A percentile compares a stretch with the other conserved stretches of the same genome.
Conservation (phyloP, 805 yeast genomes). For the Candida easanensis region DNA sequence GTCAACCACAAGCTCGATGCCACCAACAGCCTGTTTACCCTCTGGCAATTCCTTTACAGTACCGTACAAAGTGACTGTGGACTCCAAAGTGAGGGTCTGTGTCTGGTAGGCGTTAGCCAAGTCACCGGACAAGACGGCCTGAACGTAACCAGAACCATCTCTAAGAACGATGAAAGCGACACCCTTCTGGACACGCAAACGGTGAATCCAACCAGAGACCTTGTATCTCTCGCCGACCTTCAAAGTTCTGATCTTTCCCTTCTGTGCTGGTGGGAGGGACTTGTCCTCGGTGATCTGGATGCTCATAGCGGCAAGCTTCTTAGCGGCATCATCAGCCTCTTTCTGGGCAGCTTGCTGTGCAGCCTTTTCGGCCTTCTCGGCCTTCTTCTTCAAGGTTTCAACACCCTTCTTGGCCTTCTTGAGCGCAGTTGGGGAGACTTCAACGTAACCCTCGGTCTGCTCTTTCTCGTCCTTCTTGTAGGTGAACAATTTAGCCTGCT, state of each 20-base stretch:
- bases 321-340: slow-evolving; percentile 69
- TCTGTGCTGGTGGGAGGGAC: slow-evolving; percentile 65
- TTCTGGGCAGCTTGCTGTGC: slow-evolving; percentile 50
- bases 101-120: slow-evolving; percentile 89
- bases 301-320: slow-evolving; percentile 74
- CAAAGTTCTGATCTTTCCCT: slow-evolving; percentile 53
- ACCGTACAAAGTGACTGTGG: slow-evolving; percentile 81
- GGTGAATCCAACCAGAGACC: slow-evolving; percentile 94
- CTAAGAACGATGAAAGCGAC: slow-evolving; percentile 86
- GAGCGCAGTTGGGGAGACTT: slow-evolving; percentile 84
- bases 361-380: slow-evolving; percentile 48
- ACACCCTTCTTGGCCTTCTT: slow-evolving; percentile 97
- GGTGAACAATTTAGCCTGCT: slow-evolving; percentile 50
- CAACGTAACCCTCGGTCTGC: slow-evolving; percentile 53
- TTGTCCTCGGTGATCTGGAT: slow-evolving; percentile 73
- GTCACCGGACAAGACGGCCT: slow-evolving; percentile 85
- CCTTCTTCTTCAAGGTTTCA: slow-evolving; percentile 80
- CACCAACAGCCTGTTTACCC: slow-evolving; percentile 97
- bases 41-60: slow-evolving; percentile 81
- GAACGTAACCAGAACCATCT: slow-evolving; percentile 92
- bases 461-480: slow-evolving; percentile 45
- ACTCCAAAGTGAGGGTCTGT: slow-evolving; percentile 79
- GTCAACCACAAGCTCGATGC: slow-evolving; percentile 89
- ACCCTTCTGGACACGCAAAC: slow-evolving; percentile 90
- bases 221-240: slow-evolving; percentile 67